Evolutionary conservation across 2,329 filamentous ascomycete species (phyloP), one percentile per base, ranked within the genome.

Genomic region (Phaeosphaeriaceae sp.): DNA sequence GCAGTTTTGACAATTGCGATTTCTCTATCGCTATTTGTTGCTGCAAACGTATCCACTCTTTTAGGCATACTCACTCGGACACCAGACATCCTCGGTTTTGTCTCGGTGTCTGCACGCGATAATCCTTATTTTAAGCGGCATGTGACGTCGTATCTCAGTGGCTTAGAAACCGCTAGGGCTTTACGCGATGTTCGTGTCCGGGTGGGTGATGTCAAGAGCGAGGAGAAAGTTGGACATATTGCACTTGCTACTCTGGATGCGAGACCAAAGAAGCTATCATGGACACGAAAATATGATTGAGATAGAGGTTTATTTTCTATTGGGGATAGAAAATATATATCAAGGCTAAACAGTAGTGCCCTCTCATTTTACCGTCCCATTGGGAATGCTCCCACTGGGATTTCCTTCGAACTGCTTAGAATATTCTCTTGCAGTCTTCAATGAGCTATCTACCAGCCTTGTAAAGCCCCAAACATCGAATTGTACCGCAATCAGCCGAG

Each of bases 391-490:
- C 11, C 36, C 47, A 17, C 52, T 58, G 2, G 48, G 17, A 12
- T 44, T 45, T 9, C 50, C 50, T 16, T 53, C 63, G 16, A 53
- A 52, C 20, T 54, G 26, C 55, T 65, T 63, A 21, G 53, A 58
- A 40, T 46, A 23, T n/a, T 50, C 56, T 34, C 52, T 60, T 3
- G 55, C 61, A 28, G 48, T 40, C 32, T 55, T 50, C 46, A 67
- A 41, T 8, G 54, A 54, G 8, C 38, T 46, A 9, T 57, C 48
- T 5, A 64, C 37, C 36, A 66, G 35, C 21, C 53, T 53, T 6
- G 61, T 51, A 17, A 64, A 42, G 1, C 52, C 59, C 64, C 64
- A 66, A n/a, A 61, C 51, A 48, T 64, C 62, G 18, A 64, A 65
- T n/a, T 60, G 51, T 34, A 66, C 59, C 16, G 47, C 59, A 41